Conservation (phyloP, 2,329 filamentous ascomycete genomes). For the Pezicula radicicola region DNA sequence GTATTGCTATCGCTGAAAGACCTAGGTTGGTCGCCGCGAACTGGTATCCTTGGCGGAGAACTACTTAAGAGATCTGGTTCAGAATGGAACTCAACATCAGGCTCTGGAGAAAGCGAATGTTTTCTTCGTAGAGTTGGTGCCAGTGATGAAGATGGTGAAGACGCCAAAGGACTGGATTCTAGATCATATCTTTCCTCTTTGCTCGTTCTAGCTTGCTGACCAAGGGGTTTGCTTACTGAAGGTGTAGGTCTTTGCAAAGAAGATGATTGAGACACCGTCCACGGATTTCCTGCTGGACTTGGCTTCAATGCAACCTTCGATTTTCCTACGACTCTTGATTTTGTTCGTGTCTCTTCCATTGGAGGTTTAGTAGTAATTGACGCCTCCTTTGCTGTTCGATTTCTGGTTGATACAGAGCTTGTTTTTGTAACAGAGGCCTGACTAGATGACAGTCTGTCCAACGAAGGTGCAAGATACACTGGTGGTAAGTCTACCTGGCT, state of each 20-base stretch:
- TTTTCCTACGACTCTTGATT: background rate
- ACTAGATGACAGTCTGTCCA: background rate
- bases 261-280: background rate
- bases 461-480: conserved; percentile 6
- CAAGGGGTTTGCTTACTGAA: background rate
- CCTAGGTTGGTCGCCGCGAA: background rate
- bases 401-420: background rate
- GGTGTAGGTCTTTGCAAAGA: background rate
- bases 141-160: background rate
- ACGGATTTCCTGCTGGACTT: background rate
- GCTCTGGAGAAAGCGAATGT: background rate
- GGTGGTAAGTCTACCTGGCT: conserved; percentile 14
- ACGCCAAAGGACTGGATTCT: background rate
- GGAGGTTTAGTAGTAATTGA: background rate
- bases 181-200: background rate
- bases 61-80: background rate
- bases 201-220: background rate
- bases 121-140: background rate
- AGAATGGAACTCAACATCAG: background rate
- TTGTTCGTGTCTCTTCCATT: background rate
- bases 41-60: too few species aligned
- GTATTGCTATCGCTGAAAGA: background rate
- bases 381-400: background rate
- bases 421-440: background rate
- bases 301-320: background rate